Evolutionary conservation across 495 filamentous ascomycete species (phyloP).

Genomic region (Daldinia vernicosa): DNA sequence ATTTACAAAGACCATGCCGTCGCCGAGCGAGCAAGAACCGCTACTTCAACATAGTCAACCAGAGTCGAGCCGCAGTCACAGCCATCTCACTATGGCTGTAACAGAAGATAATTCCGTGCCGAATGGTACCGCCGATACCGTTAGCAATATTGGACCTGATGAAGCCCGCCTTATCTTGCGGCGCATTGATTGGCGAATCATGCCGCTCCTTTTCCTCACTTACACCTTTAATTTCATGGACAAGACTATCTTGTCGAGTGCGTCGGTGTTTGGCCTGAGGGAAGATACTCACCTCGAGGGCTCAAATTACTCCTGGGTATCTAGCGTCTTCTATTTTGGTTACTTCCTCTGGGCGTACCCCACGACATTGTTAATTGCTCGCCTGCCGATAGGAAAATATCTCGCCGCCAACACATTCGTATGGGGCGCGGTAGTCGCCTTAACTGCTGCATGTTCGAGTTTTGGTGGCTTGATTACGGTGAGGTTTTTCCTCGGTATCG

Average conservation of each 20-base stretch:
- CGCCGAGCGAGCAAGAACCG: slow-evolving; percentile 19
- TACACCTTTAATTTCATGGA: slow-evolving; percentile 52
- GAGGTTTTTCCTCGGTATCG: slow-evolving; percentile 61
- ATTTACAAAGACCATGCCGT: slow-evolving; percentile 25
- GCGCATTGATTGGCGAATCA: slow-evolving; percentile 46
- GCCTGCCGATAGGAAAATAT: slow-evolving; percentile 47
- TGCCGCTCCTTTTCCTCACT: slow-evolving; percentile 45
- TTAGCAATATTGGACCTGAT: slow-evolving; percentile 21
- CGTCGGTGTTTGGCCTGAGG: slow-evolving; percentile 48
- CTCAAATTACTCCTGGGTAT: slow-evolving; percentile 51
- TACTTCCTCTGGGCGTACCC: slow-evolving; percentile 47
- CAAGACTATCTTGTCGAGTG: slow-evolving; percentile 50
- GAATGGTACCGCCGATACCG: not conserved
- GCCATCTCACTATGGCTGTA: slow-evolving; percentile 8
- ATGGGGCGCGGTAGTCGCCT: slow-evolving; percentile 75
- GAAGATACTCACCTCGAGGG: slow-evolving; percentile 48
- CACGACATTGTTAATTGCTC: slow-evolving; percentile 42
- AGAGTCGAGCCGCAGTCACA: slow-evolving; percentile 15
- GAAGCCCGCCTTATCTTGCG: slow-evolving; percentile 39
- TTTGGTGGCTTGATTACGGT: slow-evolving; percentile 74
- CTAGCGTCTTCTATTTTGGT: slow-evolving; percentile 50
- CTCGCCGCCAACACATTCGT: slow-evolving; percentile 42
- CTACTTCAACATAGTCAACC: slow-evolving; percentile 21
- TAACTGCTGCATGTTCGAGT: slow-evolving; percentile 75
- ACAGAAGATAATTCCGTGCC: slow-evolving; percentile 9